Base-by-base conservation (phyloP, 2,329 filamentous ascomycete species). In the Falciphora oryzae region DNA sequence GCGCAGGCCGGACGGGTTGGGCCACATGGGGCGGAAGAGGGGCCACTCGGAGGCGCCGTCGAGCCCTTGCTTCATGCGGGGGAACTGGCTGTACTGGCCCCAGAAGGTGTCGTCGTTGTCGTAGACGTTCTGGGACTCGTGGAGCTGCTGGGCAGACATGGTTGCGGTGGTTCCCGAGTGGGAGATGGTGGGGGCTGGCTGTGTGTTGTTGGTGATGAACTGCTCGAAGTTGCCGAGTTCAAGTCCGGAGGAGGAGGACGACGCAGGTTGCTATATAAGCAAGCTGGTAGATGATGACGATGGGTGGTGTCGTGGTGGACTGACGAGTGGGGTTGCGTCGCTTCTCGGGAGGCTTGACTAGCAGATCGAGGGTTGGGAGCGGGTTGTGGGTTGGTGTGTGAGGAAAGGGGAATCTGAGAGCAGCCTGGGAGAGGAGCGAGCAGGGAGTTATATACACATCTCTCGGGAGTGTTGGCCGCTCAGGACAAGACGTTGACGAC, bases 21-120 rank as follows among this genome's bases (percentile, higher is more conserved):
- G 76, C 32, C 82, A 70, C 70, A 81, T 75, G 4, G 71, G 65
- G 29, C 70, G 70, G n/a, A 82, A 68, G n/a, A 70, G 71, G 3
- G 76, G 75, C 80, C 78, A 82, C 73, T 80, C 79, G 25, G 76
- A 75, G 11, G 78, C 76, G 11, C 73, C 76, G 16, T 71, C 71
- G 13, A 80, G 74, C 7, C 64, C 64, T 32, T 62, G 60, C 32
- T 53, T 31, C 38, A 62, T 63, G 61, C 64, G 64, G 18, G 57
- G 38, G 16, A 63, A 32, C 57, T 53, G 28, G 38, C 53, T 57
- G 60, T 65, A 65, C 35, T 60, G 63, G n/a, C 29, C 35, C 61
- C 63, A 65, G 64, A 65, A 65, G 44, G 44, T n/a, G 59, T 63
- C 61, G 44, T 61, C 57, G 32, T 29, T 28, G 64, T 65, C 64